Conservation (phyloP, 306 rosid genomes). For the Vigna hirtella region DNA sequence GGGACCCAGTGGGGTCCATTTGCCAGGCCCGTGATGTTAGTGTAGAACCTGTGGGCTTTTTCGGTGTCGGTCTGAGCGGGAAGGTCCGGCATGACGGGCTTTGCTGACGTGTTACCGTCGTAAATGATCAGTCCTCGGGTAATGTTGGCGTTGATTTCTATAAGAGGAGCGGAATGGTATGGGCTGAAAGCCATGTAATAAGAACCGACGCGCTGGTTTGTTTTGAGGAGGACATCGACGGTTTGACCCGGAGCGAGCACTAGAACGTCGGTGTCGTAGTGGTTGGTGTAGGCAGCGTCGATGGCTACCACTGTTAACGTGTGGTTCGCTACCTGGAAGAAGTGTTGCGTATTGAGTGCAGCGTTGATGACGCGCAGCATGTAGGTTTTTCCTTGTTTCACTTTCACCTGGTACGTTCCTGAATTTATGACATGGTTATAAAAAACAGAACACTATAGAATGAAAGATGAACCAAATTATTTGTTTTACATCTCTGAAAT, state of each 20-base stretch:
- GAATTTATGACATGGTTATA: background rate
- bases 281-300: slow-evolving; percentile 65
- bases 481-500: too few relatives aligned
- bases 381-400: slow-evolving; percentile 61
- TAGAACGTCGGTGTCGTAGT: slow-evolving; percentile 53
- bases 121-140: slow-evolving; percentile 58
- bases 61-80: slow-evolving; percentile 56
- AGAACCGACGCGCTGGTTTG: slow-evolving; percentile 52
- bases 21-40: slow-evolving; percentile 48
- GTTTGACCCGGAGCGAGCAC: slow-evolving; percentile 71
- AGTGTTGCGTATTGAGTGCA: slow-evolving; percentile 67
- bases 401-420: slow-evolving; percentile 44
- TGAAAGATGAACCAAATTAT: too few relatives aligned
- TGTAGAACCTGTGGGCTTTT: slow-evolving; percentile 58
- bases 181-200: slow-evolving; percentile 68
- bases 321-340: slow-evolving; percentile 73
- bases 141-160: background rate
- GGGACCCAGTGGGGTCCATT: slow-evolving; percentile 62
- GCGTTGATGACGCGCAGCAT: slow-evolving; percentile 65
- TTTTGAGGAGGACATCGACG: slow-evolving; percentile 54
- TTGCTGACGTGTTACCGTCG: background rate
- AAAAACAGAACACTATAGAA: too few relatives aligned
- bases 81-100: slow-evolving; percentile 55
- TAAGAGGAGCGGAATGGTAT: background rate
- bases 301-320: slow-evolving; percentile 66